These are phyloP conservation scores for Pseudogymnoascus verrucosus DNA, from an alignment of 2,329 filamentous ascomycete species.

Conservation along the genomic window DNA sequence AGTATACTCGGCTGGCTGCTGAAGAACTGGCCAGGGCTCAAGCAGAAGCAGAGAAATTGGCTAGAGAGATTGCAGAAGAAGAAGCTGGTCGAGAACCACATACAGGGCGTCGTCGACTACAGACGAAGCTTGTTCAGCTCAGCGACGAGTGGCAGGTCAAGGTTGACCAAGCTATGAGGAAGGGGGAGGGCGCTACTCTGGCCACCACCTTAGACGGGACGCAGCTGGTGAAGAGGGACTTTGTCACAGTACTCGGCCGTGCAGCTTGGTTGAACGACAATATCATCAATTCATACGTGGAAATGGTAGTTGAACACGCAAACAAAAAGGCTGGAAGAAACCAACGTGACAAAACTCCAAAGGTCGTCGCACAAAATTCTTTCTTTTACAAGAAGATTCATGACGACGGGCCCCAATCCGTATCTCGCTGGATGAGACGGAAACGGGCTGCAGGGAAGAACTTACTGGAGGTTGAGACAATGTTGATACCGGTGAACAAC, in stretches of 20 bases:
- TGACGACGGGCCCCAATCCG: slow-evolving; percentile 38
- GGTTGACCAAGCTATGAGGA: neutral
- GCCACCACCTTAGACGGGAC: neutral
- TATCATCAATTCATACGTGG: slow-evolving; percentile 60
- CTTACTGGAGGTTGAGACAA: slow-evolving; percentile 55
- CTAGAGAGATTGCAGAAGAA: neutral
- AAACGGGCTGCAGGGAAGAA: slow-evolving; percentile 51
- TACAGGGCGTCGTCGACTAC: slow-evolving; percentile 4
- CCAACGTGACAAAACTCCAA: slow-evolving; percentile 41
- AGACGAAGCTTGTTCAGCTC: neutral
- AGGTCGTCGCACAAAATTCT: slow-evolving; percentile 55
- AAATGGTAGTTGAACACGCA: slow-evolving; percentile 50
- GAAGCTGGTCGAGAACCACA: neutral
- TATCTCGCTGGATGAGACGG: slow-evolving; percentile 49
- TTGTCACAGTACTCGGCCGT: neutral
- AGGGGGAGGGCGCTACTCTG: neutral
- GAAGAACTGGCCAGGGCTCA: slow-evolving; percentile 1
- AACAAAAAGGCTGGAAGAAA: slow-evolving; percentile 48
- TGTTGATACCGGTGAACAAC: slow-evolving; percentile 61
- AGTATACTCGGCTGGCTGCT: neutral
- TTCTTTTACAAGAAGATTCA: slow-evolving; percentile 55
- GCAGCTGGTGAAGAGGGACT: neutral
- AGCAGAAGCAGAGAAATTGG: neutral
- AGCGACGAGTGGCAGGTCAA: neutral
- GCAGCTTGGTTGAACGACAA: slow-evolving; percentile 62